Conservation (phyloP, 164 flowering plant genomes). For the Magnolia officinalis region DNA sequence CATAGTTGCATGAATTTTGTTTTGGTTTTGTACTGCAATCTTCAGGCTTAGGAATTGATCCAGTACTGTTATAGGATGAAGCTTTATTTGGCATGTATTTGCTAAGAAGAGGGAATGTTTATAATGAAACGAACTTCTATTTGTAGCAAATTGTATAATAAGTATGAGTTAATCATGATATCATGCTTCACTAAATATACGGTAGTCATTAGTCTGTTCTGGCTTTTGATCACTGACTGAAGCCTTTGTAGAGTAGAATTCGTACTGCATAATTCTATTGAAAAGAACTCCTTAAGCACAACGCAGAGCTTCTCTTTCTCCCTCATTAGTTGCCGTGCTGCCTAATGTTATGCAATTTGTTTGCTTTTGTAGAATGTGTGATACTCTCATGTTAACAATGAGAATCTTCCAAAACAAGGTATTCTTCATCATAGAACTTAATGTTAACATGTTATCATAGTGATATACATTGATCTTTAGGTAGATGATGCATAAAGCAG, state of each 20-base stretch:
- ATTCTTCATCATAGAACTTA: slow-evolving; percentile 13
- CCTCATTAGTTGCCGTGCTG: not conserved
- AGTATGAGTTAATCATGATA: too few species aligned
- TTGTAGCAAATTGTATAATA: too few species aligned
- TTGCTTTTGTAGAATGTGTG: slow-evolving; percentile 67
- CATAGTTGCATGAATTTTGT: too few species aligned
- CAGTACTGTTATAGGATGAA: too few species aligned
- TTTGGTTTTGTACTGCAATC: too few species aligned
- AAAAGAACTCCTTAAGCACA: not conserved
- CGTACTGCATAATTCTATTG: not conserved
- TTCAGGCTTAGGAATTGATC: too few species aligned
- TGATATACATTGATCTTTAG: not conserved
- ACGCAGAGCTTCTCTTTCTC: not conserved
- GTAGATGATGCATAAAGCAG: not conserved
- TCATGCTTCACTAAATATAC: too few species aligned
- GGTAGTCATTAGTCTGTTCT: too few species aligned
- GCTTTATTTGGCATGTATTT: too few species aligned
- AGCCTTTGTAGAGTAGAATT: not conserved
- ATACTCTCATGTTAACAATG: slow-evolving; percentile 76
- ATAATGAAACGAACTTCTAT: too few species aligned
- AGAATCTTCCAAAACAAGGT: slow-evolving; percentile 91
- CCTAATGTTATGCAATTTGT: slow-evolving; percentile 16
- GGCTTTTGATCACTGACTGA: too few species aligned
- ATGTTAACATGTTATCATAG: not conserved
- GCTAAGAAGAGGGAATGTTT: too few species aligned